These are phyloP conservation scores for Plenodomus lindquistii DNA, from an alignment of 2,329 filamentous ascomycete genomes.

Conservation along the genomic window DNA sequence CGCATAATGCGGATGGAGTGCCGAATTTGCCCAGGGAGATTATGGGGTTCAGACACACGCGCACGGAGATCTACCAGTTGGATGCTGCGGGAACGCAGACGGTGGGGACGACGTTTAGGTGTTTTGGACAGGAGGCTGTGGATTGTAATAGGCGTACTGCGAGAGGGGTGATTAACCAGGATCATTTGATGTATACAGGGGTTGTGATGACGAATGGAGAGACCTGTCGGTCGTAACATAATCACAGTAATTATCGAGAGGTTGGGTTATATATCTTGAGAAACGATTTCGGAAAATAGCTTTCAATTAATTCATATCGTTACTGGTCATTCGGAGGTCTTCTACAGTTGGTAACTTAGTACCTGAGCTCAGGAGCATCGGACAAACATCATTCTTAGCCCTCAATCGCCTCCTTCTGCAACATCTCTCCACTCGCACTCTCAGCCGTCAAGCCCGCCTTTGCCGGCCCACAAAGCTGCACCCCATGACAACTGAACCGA, in stretches of 20 bases:
- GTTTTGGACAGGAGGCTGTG: conserved; percentile 18
- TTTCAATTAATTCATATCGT: too few relatives aligned
- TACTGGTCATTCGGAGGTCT: too few relatives aligned
- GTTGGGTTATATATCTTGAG: too few relatives aligned
- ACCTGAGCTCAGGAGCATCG: too few relatives aligned
- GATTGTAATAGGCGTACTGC: conserved; percentile 13
- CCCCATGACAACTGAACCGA: conserved; percentile 49
- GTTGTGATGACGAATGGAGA: conserved; percentile 11
- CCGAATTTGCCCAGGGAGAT: conserved; percentile 64
- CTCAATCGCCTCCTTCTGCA: conserved; percentile 22
- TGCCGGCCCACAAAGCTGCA: conserved; percentile 48
- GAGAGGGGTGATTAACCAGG: conserved; percentile 12
- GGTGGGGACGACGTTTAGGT: conserved; percentile 12
- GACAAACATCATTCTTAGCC: too few relatives aligned
- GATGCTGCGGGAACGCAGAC: conserved; percentile 11
- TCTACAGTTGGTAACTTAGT: too few relatives aligned
- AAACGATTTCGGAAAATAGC: too few relatives aligned
- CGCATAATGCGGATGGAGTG: conserved; percentile 68
- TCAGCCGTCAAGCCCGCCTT: conserved; percentile 43
- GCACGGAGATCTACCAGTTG: conserved; percentile 63
- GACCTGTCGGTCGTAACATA: conserved; percentile 3
- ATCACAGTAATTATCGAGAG: too few relatives aligned
- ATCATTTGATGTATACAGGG: conserved; percentile 16
- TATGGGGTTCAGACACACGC: conserved; percentile 66
- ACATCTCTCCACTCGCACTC: conserved; percentile 29